Base-by-base conservation (phyloP, 2,329 filamentous ascomycete genomes). In the Gaeumannomyces tritici region DNA sequence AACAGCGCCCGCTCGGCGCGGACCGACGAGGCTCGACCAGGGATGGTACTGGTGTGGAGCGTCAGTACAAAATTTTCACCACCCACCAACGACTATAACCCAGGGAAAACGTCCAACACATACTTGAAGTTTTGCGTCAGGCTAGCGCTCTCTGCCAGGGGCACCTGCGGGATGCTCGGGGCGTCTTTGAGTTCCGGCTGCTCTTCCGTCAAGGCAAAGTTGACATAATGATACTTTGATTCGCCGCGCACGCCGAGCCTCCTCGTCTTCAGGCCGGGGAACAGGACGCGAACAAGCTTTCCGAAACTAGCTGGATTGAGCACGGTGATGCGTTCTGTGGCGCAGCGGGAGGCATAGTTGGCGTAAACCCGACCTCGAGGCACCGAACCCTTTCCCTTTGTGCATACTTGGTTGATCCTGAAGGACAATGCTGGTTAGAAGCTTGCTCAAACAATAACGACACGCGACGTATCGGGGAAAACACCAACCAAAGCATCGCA, bases 231-330 rank as follows among this genome's bases (percentile, higher is more conserved):
- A 73, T 99, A 99, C 73, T 99, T 99, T 18, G 95, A 99, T 77
- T 98, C 93, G 66, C 95, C 95, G 61, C 95, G 87, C 58, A 98
- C 93, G 65, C 95, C 95, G 15, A 99, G 81, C 66, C 95, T 85
- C 64, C 95, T 84, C 35, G 95, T 99, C 75, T 96, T 93, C 27
- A 99, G 88, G 55, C 93, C 93, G 0, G 95, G 93, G 69, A 98
- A 99, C 61, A 99, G 89, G 54, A 99, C 93, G 35, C 95, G 87
- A 42, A 99, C 95, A 56, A 99, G 84, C 75, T 99, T 99, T 63
- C 95, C 95, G 75, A 99, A 99, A 31, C 93, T 98, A 12, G 95
- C 95, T 55, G 95, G 95, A 71, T 99, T 99, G 63, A 99, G 77
- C 12, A 96, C 93, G 0, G 95, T 96, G 54, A 98, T 96, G 71